Evolutionary conservation across 805 yeast genomes (phyloP), one percentile per base, ranked within the genome.

Genomic region (Hanseniaspora pseudoguilliermondii): DNA sequence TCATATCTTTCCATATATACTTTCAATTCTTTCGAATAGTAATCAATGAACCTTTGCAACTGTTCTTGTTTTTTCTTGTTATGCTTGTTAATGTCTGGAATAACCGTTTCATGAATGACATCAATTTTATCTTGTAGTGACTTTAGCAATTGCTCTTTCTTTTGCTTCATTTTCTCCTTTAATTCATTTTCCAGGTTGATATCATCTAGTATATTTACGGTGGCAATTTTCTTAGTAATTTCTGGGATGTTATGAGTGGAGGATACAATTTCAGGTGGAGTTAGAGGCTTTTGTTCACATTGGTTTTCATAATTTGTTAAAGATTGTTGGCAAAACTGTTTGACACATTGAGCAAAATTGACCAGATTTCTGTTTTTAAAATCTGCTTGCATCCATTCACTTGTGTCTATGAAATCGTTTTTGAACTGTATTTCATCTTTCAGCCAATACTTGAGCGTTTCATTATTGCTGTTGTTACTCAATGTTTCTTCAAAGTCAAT

Each of bases 381-480:
- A 2, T 23, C 38, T 27, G 23, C 11, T 13, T 5, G 34, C 42
- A 54, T 40, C 57, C 57, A 54, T 13, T 25, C 25, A 34, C n/a
- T 9, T 4, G 42, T 41, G 18, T 40, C 29, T 20, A 47, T 21
- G 35, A 13, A 47, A 23, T 54, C 27, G 3, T 41, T 38, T n/a
- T 47, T 23, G 25, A 54, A 54, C 11, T 47, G 35, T 15, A 47
- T 21, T 5, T 18, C 52, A 0, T 95, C 95, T 5, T 90, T 63
- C 95, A 95, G 88, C 5, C 89, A 66, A 54, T 80, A 81, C 13
- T 88, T 62, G 0, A 89, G 90, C 18, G 78, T 68, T n/a, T 70
- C 67, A 59, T 74, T 71, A 0, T 62, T 61, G 0, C 62, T 57
- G n/a, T 46, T 46, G 8, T 42, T 20, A 13, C 40, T 44, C 6